Percentiles rank a stretch among this genome's conserved stretches.
These are phyloP conservation scores for Endogone sp. DNA, from an alignment of 192 early-diverging fungal species.

Conservation along the genomic window DNA sequence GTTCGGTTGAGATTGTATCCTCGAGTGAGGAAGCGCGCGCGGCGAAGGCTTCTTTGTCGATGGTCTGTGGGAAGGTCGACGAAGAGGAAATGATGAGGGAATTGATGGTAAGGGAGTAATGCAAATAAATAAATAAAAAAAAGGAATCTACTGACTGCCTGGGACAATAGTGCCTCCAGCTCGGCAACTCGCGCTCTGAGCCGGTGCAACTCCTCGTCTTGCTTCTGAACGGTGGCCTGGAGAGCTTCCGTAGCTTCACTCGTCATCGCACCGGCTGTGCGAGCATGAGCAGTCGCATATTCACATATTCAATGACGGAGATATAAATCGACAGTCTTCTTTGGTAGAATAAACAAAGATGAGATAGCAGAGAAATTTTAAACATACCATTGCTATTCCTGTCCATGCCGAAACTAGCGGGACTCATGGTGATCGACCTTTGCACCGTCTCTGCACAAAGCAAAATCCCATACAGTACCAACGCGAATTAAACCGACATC, in stretches of 20 bases:
- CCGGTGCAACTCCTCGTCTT: conserved; percentile 5
- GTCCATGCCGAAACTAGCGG: conserved; percentile 17
- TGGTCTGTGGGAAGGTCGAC: not conserved
- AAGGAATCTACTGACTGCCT: not conserved
- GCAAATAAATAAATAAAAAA: not conserved
- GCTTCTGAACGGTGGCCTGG: conserved; percentile 12
- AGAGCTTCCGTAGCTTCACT: not conserved
- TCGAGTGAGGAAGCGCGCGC: conserved; percentile 6
- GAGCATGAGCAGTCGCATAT: no score
- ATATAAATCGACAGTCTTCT: not conserved
- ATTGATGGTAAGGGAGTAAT: not conserved
- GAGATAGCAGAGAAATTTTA: no score
- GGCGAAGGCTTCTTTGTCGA: not conserved
- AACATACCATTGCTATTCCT: conserved; percentile 7
- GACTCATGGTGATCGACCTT: conserved; percentile 35
- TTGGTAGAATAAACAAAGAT: no score
- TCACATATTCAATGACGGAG: not conserved
- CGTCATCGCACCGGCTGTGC: no score
- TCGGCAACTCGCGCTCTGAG: conserved; percentile 4
- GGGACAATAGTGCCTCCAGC: not conserved
- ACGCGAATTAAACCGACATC: conserved; percentile 29
- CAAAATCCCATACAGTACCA: conserved; percentile 19
- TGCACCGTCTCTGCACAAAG: conserved; percentile 35
- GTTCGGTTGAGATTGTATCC: conserved; percentile 10
- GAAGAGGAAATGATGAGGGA: no score